These are phyloP conservation scores for Neocatenulostroma microsporum DNA, from an alignment of 2,329 filamentous ascomycete genomes.

Conservation along the genomic window DNA sequence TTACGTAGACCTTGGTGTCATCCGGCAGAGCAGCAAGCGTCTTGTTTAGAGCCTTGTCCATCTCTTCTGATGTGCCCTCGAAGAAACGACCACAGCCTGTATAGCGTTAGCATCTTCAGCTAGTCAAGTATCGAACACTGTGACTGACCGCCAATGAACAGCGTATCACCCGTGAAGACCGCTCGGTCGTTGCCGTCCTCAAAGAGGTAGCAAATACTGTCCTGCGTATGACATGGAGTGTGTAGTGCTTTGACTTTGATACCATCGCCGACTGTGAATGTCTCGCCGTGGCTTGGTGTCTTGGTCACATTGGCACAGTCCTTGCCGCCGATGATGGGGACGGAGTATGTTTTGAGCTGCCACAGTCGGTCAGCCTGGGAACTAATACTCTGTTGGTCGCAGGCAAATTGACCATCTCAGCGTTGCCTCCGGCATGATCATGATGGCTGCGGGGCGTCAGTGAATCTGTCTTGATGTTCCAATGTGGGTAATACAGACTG, in stretches of 20 bases:
- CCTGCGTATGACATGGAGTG: conserved; percentile 95
- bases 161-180: conserved; percentile 92
- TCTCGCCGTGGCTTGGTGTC: conserved; percentile 66
- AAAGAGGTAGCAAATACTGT: conserved; percentile 93
- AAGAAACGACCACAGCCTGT: conserved; percentile 91
- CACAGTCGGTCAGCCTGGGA: neutral
- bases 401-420: conserved; percentile 54
- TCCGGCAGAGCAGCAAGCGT: conserved; percentile 72
- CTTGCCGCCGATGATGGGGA: conserved; percentile 79
- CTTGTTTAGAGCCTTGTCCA: conserved; percentile 88
- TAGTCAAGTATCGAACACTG: too few relatives aligned
- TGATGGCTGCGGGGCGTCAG: conserved; percentile 58
- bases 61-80: conserved; percentile 79
- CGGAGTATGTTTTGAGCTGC: conserved; percentile 52
- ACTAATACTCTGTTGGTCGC: neutral
- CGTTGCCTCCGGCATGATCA: conserved; percentile 91
- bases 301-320: conserved; percentile 73
- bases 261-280: conserved; percentile 69
- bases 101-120: neutral
- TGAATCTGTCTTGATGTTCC: neutral
- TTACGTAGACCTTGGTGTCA: conserved; percentile 83
- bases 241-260: conserved; percentile 83
- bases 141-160: conserved; percentile 74
- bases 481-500: conserved; percentile 55
- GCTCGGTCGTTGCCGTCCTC: conserved; percentile 69